Base-by-base conservation (phyloP, 257 asterid species). In the Solanum pinnatisectum region DNA sequence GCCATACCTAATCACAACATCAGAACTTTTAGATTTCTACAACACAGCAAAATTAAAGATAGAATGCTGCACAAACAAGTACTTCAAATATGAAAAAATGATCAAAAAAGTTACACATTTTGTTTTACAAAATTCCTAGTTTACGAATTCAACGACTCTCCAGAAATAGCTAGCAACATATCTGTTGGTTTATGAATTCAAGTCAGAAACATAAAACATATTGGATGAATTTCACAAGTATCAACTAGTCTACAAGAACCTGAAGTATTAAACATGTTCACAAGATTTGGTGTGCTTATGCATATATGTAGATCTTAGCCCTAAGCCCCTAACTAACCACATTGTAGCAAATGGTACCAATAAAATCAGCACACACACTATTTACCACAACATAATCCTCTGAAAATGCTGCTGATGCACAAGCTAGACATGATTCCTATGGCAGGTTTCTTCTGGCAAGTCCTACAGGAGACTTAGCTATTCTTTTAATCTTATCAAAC, bases 1-100 rank as follows among this genome's bases (percentile, higher is more conserved):
- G 96, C 96, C 98, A 94, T 27, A 92, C 81, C 95, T 94, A 91
- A 35, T 84, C 25, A 84, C 74, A 68, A 73, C 39, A 40, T 6
- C 35, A 56, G 79, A 52, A 84, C 65, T 67, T 63, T 86, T 22
- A 16, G 68, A 71, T 79, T n/a, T 59, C 9, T 32, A 27, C 6
- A 25, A 42, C 9, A 25, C 63, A 25, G 23, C 63, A 3, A 42
- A n/a, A 78, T 14, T 13, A 40, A 78, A 78, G 15, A 42, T 25
- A 78, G 63, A 25, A 42, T 42, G 84, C 84, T 78, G 63, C 84
- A 78, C 84, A 78, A 4, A 42, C n/a, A 25, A n/a, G 84, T 78
- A 76, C 63, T 42, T 7, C 0, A 25, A 77, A n/a, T n/a, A 78
- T 15, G 63, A 63, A 42, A 18, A 13, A 78, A 78, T 13, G 63